Evolutionary conservation across 1,139 yeast genomes (phyloP).

Genomic region (Magnusiomyces fungicola): DNA sequence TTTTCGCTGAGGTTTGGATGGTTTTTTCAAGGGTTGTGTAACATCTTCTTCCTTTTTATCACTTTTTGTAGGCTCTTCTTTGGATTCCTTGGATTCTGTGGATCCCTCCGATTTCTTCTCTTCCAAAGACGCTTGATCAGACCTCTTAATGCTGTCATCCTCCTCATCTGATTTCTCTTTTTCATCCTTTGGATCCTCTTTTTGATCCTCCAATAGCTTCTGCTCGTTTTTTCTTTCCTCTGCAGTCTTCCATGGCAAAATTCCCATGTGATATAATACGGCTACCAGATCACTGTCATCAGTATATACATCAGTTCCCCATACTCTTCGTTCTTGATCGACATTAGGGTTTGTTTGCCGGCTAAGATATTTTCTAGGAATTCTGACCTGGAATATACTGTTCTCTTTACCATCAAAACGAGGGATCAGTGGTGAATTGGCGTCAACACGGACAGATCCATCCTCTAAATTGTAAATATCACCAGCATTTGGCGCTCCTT

Average conservation of each 20-base stretch:
- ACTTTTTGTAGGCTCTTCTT: neutral
- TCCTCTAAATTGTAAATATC: too few relatives aligned
- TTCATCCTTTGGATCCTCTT: neutral
- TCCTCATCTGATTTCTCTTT: neutral
- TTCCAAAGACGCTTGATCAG: neutral
- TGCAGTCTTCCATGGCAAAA: constrained; percentile 38
- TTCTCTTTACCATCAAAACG: constrained; percentile 47
- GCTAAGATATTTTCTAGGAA: constrained; percentile 39
- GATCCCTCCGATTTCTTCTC: neutral
- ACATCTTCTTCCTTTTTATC: neutral
- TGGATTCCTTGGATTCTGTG: neutral
- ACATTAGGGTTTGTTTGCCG: constrained; percentile 35
- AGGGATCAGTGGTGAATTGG: constrained; percentile 22
- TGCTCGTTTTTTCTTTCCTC: neutral
- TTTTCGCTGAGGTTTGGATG: constrained; percentile 7
- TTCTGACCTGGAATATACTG: constrained; percentile 52
- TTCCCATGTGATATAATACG: constrained; percentile 67
- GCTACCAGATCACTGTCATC: constrained; percentile 86
- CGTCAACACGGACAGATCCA: constrained; percentile 42
- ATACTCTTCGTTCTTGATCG: constrained; percentile 48
- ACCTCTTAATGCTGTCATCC: neutral
- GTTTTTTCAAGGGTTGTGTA: neutral
- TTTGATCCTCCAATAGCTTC: constrained; percentile 2
- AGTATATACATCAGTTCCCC: constrained; percentile 93
- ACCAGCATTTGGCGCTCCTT: too few relatives aligned